Base-by-base conservation (phyloP, 2,329 filamentous ascomycete genomes). In the Zymoseptoria pseudotritici region DNA sequence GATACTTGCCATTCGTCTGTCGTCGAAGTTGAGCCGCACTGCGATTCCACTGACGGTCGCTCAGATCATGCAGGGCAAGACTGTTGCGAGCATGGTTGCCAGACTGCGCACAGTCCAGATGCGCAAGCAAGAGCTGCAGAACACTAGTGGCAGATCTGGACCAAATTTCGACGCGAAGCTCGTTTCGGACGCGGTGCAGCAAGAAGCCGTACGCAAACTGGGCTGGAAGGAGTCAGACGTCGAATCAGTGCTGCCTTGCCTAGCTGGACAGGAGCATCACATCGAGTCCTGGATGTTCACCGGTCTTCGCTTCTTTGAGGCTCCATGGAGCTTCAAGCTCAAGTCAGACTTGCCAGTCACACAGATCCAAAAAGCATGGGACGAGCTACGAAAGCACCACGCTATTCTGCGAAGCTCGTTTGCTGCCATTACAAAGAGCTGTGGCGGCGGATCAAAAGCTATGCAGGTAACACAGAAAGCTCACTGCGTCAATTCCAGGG, bases 191-290 rank as follows among this genome's bases (percentile, higher is more conserved):
- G 31, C 52, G 24, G 57, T 62, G 19, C 42, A 26, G 20, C 21
- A 54, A 11, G 42, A 26, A 5, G 62, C 55, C 17, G 10, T 64
- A 20, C 10, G 19, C 17, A 58, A 19, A 8, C 31, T 64, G n/a
- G 31, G 31, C 6, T 31, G 54, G 1, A 22, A 13, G 3, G 19
- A 56, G 13, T 49, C 53, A 24, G 55, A 31, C 6, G 58, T 62
- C 21, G 62, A 64, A 26, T 55, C 59, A 26, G 46, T 62, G 3
- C 49, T 64, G 22, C 62, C 62, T 31, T 58, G 60, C 7, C 53
- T 64, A 5, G 55, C 62, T 17, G 60, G 62, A 22, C 62, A 64
- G 50, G 55, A 64, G 22, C 58, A 62, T 13, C 59, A 62, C 24
- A 36, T 64, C 3, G n/a, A 56, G 9, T 56, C 51, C 50, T 64